Percentiles rank a stretch among this genome's conserved stretches.
Conservation (phyloP, 768 basidiomycete species). For the Lactarius hengduanensis region DNA sequence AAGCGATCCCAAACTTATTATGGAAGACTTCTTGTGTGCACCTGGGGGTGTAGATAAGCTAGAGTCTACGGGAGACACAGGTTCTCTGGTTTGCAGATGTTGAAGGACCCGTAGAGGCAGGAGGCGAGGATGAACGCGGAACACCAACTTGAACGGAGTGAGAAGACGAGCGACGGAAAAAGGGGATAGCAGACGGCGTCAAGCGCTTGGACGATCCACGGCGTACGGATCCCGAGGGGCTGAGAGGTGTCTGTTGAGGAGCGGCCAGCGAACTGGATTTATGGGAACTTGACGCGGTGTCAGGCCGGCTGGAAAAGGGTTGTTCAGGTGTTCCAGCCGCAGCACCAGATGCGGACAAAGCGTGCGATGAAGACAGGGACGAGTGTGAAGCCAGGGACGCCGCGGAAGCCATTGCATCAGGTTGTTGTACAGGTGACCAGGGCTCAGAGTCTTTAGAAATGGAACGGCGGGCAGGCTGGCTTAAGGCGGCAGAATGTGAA, state of each 20-base stretch:
- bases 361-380: conserved; percentile 64
- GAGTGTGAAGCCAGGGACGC: conserved; percentile 73
- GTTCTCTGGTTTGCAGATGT: conserved; percentile 43
- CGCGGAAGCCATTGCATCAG: conserved; percentile 76
- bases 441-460: conserved; percentile 61
- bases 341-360: conserved; percentile 39
- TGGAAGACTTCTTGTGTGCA: conserved; percentile 75
- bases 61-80: conserved; percentile 54
- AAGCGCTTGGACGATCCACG: conserved; percentile 75
- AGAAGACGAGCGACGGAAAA: conserved; percentile 89
- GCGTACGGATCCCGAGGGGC: conserved; percentile 67
- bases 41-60: conserved; percentile 52
- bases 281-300: conserved; percentile 77
- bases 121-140: conserved; percentile 47
- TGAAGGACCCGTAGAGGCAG: conserved; percentile 41
- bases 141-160: conserved; percentile 67
- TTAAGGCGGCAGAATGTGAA: conserved; percentile 64
- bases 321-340: conserved; percentile 67
- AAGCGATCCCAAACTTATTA: conserved; percentile 78
- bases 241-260: conserved; percentile 59
- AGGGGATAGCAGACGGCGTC: conserved; percentile 91
- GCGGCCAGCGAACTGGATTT: conserved; percentile 53
- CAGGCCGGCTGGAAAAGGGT: conserved; percentile 59
- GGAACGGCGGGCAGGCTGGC: conserved; percentile 66
- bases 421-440: conserved; percentile 63